These are phyloP conservation scores for Eucalyptus victrix DNA, from an alignment of 345 rosid genomes.

Conservation along the genomic window DNA sequence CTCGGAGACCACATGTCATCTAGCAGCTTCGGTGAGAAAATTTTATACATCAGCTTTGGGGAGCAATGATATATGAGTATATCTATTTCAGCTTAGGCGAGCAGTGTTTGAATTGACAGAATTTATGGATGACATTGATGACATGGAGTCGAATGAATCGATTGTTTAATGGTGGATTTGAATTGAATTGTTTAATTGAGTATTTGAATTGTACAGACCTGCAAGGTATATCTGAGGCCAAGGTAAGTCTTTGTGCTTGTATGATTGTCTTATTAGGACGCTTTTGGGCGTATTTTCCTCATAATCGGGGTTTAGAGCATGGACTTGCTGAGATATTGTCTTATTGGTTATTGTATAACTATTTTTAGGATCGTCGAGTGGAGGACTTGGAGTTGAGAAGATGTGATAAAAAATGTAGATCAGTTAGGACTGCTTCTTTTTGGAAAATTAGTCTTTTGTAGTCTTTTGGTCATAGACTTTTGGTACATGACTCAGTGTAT, in stretches of 20 bases:
- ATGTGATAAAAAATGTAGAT: rapidly evolving
- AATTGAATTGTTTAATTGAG: no score
- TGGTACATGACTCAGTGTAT: rapidly evolving
- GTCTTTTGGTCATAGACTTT: no score
- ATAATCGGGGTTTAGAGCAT: no score
- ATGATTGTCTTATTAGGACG: rapidly evolving
- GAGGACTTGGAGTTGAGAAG: rapidly evolving
- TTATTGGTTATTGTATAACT: no score
- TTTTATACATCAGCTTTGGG: rapidly evolving
- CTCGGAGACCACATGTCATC: rapidly evolving
- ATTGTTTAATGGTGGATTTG: no score
- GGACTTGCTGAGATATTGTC: rapidly evolving
- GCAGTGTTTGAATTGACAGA: rapidly evolving
- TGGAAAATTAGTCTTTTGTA: no score
- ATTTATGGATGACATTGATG: no score
- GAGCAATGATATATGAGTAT: no score
- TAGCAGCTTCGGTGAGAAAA: no score
- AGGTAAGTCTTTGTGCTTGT: no score
- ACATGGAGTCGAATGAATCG: no score
- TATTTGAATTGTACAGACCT: rapidly evolving
- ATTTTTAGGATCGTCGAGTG: rapidly evolving
- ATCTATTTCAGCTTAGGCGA: no score
- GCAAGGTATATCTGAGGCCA: rapidly evolving
- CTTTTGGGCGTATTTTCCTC: rapidly evolving
- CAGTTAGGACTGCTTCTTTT: rapidly evolving